Evolutionary conservation across 2,329 filamentous ascomycete species (phyloP).

Genomic region (Ascosphaera apis): DNA sequence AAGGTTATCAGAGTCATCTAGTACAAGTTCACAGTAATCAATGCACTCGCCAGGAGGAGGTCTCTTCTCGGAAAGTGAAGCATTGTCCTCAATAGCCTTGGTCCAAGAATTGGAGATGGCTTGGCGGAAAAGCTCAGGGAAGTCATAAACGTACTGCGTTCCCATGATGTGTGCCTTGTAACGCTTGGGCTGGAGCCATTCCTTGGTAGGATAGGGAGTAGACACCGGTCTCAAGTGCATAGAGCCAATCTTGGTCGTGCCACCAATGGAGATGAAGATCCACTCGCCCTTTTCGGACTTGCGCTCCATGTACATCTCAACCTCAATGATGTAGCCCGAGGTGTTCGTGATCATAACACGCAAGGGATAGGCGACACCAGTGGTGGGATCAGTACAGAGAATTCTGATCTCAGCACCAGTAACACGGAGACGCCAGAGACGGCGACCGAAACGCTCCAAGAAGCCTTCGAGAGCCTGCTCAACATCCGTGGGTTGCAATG

Average conservation of each 20-base stretch:
- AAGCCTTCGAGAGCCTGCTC: conserved; percentile 86
- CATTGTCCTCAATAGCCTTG: conserved; percentile 49
- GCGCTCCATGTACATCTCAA: conserved; percentile 92
- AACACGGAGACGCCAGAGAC: conserved; percentile 88
- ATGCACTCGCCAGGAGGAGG: conserved; percentile 77
- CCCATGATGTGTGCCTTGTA: conserved; percentile 99
- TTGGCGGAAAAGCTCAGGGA: conserved; percentile 97
- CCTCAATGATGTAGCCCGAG: conserved; percentile 89
- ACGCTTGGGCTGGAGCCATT: conserved; percentile 93
- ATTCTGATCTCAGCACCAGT: conserved; percentile 96
- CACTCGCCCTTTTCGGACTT: conserved; percentile 97
- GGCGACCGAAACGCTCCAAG: conserved; percentile 84
- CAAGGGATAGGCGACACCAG: conserved; percentile 68
- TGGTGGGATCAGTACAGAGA: conserved; percentile 75
- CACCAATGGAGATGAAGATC: conserved; percentile 95
- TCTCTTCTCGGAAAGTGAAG: conserved; percentile 53
- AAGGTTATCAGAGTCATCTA: conserved; percentile 81
- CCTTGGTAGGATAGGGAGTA: conserved; percentile 91
- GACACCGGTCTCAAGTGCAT: conserved; percentile 85
- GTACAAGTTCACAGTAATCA: conserved; percentile 77
- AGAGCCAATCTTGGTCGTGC: conserved; percentile 79
- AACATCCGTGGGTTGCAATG: conserved; percentile 68
- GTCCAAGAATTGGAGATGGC: conserved; percentile 90
- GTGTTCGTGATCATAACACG: conserved; percentile 97
- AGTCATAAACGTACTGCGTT: conserved; percentile 98